These are phyloP conservation scores for Rhododendron vialii DNA, from an alignment of 148 eudicot genomes.

Conservation along the genomic window DNA sequence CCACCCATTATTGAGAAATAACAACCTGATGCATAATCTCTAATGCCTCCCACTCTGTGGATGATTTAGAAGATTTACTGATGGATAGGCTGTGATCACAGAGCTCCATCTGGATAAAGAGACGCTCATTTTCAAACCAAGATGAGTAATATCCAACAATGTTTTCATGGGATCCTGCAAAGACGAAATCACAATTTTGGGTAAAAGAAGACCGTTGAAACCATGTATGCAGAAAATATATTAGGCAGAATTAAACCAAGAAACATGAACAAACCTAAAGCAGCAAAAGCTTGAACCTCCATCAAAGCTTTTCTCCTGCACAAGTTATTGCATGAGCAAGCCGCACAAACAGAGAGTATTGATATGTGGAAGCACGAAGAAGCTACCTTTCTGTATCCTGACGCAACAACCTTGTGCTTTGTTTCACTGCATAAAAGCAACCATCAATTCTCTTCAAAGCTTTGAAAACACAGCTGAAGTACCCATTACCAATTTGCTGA, in stretches of 20 bases:
- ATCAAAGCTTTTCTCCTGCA: constrained; percentile 88
- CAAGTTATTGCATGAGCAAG: constrained; percentile 19
- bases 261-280: constrained; percentile 57
- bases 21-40: constrained; percentile 64
- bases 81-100: constrained; percentile 73
- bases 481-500: constrained; percentile 91
- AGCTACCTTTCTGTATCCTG: constrained; percentile 73
- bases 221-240: not conserved
- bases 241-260: not conserved
- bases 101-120: constrained; percentile 92
- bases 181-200: constrained; percentile 5
- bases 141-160: constrained; percentile 72
- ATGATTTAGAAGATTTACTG: constrained; percentile 28
- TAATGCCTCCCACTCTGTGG: constrained; percentile 51
- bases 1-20: not conserved
- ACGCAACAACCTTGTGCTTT: constrained; percentile 53
- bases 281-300: constrained; percentile 96
- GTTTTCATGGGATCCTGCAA: constrained; percentile 74
- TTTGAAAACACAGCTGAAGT: constrained; percentile 82
- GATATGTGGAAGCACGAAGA: not conserved
- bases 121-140: constrained; percentile 85
- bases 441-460: constrained; percentile 88
- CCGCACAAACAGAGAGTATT: not conserved
- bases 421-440: constrained; percentile 85
- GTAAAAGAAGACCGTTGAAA: not conserved